A percentile compares a stretch with the other conserved stretches of the same genome.
Conservation (phyloP, 1,284 basidiomycete species). For the Pseudozyma tsukubaensis region DNA sequence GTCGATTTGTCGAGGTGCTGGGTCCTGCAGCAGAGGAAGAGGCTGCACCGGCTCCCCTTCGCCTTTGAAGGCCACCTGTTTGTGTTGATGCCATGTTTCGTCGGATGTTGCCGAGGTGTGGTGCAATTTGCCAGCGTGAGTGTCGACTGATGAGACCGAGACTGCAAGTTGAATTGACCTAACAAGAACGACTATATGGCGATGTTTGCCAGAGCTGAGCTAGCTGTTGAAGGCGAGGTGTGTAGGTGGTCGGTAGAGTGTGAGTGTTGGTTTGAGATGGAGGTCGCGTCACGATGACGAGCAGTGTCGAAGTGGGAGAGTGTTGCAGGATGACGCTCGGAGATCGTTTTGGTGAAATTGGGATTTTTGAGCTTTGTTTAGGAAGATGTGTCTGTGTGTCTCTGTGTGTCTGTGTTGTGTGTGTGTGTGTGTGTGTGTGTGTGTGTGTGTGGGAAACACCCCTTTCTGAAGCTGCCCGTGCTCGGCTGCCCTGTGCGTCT, state of each 20-base stretch:
- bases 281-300: background rate
- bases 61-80: constrained; percentile 41
- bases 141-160: background rate
- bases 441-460: constrained; percentile 1
- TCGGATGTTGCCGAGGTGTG: background rate
- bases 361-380: constrained; percentile 7
- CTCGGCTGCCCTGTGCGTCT: constrained; percentile 23
- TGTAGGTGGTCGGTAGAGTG: too few relatives aligned
- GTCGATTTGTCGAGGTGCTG: constrained; percentile 29
- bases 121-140: background rate
- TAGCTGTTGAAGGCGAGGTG: too few relatives aligned
- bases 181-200: too few relatives aligned
- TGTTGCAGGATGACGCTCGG: constrained; percentile 10
- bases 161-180: background rate
- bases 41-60: constrained; percentile 33
- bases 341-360: background rate
- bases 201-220: too few relatives aligned
- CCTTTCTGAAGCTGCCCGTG: background rate
- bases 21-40: constrained; percentile 24
- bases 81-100: constrained; percentile 33
- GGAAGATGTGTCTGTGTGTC: constrained; percentile 2
- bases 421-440: background rate
- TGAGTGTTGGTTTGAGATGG: background rate
- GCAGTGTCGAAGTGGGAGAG: background rate
- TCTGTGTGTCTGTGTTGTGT: background rate